phyloP scores from a whole-genome alignment of 805 yeast genomes.

The Metschnikowia picachoensis region DNA sequence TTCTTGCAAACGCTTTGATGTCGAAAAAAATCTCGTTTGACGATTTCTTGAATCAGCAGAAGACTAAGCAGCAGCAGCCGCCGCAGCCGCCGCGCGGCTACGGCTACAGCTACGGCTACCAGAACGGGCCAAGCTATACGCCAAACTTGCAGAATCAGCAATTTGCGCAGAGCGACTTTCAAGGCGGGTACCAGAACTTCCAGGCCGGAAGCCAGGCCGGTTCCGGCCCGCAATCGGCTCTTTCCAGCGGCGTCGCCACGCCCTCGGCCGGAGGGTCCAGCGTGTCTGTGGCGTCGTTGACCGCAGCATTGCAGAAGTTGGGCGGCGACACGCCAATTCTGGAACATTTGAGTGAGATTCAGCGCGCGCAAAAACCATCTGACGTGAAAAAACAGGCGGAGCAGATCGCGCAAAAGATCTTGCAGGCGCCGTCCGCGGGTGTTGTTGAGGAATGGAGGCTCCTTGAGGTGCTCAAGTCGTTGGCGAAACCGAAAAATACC shows the following conservation, averaged over 20 bases:
- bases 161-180: constrained; percentile 13
- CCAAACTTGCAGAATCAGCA: constrained; percentile 4
- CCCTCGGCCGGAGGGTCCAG: constrained; percentile 48
- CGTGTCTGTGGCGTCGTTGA: constrained; percentile 68
- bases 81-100: constrained; percentile 24
- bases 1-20: constrained; percentile 12
- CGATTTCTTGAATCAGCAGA: constrained; percentile 48
- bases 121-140: neutral
- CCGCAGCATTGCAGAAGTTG: constrained; percentile 61
- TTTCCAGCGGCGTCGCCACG: constrained; percentile 36
- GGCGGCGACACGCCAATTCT: constrained; percentile 63
- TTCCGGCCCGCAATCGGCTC: constrained; percentile 12
- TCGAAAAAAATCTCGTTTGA: constrained; percentile 42
- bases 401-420: constrained; percentile 47
- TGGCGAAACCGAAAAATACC: constrained; percentile 71
- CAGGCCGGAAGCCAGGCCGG: constrained; percentile 9
- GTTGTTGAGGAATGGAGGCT: constrained; percentile 63
- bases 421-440: constrained; percentile 36
- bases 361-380: constrained; percentile 46
- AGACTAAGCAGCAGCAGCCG: constrained; percentile 22
- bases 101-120: constrained; percentile 8
- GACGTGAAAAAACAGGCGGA: constrained; percentile 56
- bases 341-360: constrained; percentile 49
- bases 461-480: constrained; percentile 55
- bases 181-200: constrained; percentile 9